Conservation (phyloP, 257 asterid genomes). For the Scutellaria baicalensis region DNA sequence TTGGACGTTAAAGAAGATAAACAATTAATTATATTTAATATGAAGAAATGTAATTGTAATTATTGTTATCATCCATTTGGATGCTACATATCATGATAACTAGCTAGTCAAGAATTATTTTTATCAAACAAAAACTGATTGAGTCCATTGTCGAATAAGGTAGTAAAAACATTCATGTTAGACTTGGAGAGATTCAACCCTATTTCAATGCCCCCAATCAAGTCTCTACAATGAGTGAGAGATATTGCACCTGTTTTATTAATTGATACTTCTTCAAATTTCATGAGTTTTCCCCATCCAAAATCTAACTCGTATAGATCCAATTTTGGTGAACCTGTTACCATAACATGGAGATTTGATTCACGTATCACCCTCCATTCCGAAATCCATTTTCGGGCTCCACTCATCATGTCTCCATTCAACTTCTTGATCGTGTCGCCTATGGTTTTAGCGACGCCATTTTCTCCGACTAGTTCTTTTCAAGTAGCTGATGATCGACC, state of each 20-base stretch:
- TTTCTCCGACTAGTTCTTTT: slow-evolving; percentile 6
- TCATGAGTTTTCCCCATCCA: slow-evolving; percentile 40
- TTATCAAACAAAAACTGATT: background rate
- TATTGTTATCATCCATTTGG: background rate
- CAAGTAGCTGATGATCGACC: slow-evolving; percentile 14
- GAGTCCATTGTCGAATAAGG: slow-evolving; percentile 13
- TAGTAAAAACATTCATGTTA: slow-evolving; percentile 19
- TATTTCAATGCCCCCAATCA: slow-evolving; percentile 31
- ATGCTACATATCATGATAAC: background rate
- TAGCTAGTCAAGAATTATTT: background rate
- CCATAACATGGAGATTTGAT: slow-evolving; percentile 27
- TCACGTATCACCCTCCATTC: slow-evolving; percentile 26
- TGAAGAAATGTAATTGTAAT: too few relatives aligned
- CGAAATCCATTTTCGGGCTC: slow-evolving; percentile 26
- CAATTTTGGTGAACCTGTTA: slow-evolving; percentile 40
- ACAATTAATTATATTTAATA: too few relatives aligned
- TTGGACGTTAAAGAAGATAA: too few relatives aligned
- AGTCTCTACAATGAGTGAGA: slow-evolving; percentile 27
- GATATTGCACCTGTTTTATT: slow-evolving; percentile 20
- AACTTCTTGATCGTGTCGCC: slow-evolving; percentile 30
- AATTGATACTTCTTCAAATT: slow-evolving; percentile 36
- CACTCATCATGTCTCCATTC: slow-evolving; percentile 21
- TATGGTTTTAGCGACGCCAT: slow-evolving; percentile 26
- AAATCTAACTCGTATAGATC: slow-evolving; percentile 30
- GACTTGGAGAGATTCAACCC: slow-evolving; percentile 20